Base-by-base conservation (phyloP, 2,329 filamentous ascomycete genomes). In the Fusarium nodosum region DNA sequence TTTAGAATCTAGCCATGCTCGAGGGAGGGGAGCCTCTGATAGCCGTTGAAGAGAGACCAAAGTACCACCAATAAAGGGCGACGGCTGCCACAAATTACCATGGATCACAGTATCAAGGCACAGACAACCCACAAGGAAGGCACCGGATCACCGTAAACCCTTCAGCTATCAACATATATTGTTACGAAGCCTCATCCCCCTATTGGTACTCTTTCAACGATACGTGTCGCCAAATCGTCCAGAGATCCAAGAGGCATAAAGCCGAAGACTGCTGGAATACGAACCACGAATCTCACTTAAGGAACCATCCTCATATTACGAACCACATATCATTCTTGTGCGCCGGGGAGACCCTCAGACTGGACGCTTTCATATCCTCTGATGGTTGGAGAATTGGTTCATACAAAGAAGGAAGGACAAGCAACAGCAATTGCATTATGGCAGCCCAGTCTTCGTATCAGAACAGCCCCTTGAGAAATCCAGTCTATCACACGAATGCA, bases 61-160 rank as follows among this genome's bases (percentile, higher is more conserved):
- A 7, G 11, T 26, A 1, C 3, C 15, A 26, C 9, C 15, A 7
- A 7, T 7, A 26, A 12, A 26, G 7, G 15, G 13, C 1, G 20
- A 13, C 13, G 5, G 11, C 18, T 15, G 5, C 18, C 20, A 10
- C 3, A 10, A 39, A 7, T 20, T n/a, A 7, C n/a, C 10, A 13
- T 15, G 20, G 7, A 22, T 13, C 38, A 41, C 7, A 22, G 12
- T 22, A 20, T 20, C 7, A 22, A 15, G 38, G 7, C 12, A 22
- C 7, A 5, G 2, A 10, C 10, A 12, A 22, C 2, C n/a, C 3
- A 22, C 38, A 3, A 9, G n/a, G 7, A 22, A 13, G 4, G 9
- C 7, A 9, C 36, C 11, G 10, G 18, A 38, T 18, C 11, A 20
- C 18, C 5, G 1, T 11, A 7, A 38, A 20, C 7, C 12, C 12